Percentiles rank a stretch among this genome's conserved stretches.
phyloP scores from a whole-genome alignment of 495 filamentous ascomycete genomes.

The Cladorrhinum samala region DNA sequence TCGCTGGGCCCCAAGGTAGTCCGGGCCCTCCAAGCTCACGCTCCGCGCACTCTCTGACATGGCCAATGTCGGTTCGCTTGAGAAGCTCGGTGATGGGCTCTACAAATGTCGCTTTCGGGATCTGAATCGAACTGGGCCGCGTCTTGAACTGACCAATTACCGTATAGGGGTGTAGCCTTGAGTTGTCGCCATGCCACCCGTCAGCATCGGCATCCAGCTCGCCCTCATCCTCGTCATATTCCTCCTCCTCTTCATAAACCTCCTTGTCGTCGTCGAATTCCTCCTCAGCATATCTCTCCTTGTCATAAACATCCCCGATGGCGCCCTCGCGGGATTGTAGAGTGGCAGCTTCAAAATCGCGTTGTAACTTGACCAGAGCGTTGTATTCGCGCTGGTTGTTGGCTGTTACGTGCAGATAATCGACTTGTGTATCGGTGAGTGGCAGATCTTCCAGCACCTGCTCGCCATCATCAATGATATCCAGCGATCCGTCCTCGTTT shows the following conservation, averaged over 20 bases:
- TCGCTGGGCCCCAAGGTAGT: slow-evolving; percentile 62
- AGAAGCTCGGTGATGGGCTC: slow-evolving; percentile 62
- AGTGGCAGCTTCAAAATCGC: slow-evolving; percentile 48
- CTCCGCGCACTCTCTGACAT: slow-evolving; percentile 63
- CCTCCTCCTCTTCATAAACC: slow-evolving; percentile 25
- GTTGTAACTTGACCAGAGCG: slow-evolving; percentile 42
- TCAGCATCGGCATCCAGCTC: slow-evolving; percentile 29
- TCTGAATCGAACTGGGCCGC: slow-evolving; percentile 59
- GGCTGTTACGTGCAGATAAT: slow-evolving; percentile 39
- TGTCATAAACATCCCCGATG: not conserved
- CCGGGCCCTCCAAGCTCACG: slow-evolving; percentile 65
- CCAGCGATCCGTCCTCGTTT: not conserved
- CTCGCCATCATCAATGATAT: not conserved
- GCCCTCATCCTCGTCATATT: slow-evolving; percentile 34
- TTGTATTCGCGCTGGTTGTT: slow-evolving; percentile 46
- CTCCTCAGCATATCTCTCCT: slow-evolving; percentile 23
- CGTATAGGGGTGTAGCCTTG: slow-evolving; percentile 61
- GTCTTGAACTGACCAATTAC: slow-evolving; percentile 57
- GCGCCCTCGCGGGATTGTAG: slow-evolving; percentile 20
- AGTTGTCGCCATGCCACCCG: slow-evolving; percentile 8
- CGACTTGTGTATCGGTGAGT: slow-evolving; percentile 16
- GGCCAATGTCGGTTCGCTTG: slow-evolving; percentile 58
- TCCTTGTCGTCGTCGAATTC: slow-evolving; percentile 43
- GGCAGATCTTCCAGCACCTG: slow-evolving; percentile 8
- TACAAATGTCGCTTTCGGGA: slow-evolving; percentile 61